Evolutionary conservation across 352 stramenopile genomes (phyloP).

Genomic region (Globisporangium barbulae): DNA sequence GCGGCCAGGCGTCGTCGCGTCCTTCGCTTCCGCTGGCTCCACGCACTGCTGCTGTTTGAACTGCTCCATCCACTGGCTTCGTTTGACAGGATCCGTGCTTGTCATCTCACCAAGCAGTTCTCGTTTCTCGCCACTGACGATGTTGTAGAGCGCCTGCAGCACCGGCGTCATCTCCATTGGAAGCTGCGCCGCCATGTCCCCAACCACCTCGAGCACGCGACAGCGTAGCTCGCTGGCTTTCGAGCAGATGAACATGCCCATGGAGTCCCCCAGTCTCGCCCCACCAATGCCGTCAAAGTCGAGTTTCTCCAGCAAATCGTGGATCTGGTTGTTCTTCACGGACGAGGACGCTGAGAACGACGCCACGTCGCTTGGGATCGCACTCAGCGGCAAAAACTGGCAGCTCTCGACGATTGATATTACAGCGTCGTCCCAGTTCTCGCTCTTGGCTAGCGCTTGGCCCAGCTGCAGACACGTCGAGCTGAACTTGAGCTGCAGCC

Average conservation of each 20-base stretch:
- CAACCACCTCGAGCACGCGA: slow-evolving; percentile 58
- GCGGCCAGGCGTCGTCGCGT: neutral
- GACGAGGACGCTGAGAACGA: slow-evolving; percentile 20
- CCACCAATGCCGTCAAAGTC: slow-evolving; percentile 66
- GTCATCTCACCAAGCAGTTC: slow-evolving; percentile 16
- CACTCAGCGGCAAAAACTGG: slow-evolving; percentile 35
- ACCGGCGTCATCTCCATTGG: slow-evolving; percentile 16
- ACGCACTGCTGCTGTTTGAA: neutral
- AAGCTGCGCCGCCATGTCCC: slow-evolving; percentile 63
- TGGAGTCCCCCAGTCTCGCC: slow-evolving; percentile 1
- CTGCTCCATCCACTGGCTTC: slow-evolving; percentile 5
- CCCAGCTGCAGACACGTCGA: slow-evolving; percentile 66
- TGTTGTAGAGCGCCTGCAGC: slow-evolving; percentile 37
- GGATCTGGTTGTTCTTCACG: slow-evolving; percentile 24
- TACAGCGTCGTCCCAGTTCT: slow-evolving; percentile 38
- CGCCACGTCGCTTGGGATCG: slow-evolving; percentile 30
- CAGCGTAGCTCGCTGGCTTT: slow-evolving; percentile 54
- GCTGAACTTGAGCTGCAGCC: slow-evolving; percentile 73
- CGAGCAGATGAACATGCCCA: slow-evolving; percentile 36
- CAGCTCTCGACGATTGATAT: slow-evolving; percentile 43
- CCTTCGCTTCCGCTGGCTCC: neutral
- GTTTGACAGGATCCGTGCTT: neutral
- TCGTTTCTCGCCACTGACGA: slow-evolving; percentile 45
- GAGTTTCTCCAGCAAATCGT: slow-evolving; percentile 44
- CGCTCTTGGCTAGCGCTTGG: slow-evolving; percentile 32